Evolutionary conservation across 2,329 filamentous ascomycete genomes (phyloP).

Genomic region (Aspergillus cejpii): DNA sequence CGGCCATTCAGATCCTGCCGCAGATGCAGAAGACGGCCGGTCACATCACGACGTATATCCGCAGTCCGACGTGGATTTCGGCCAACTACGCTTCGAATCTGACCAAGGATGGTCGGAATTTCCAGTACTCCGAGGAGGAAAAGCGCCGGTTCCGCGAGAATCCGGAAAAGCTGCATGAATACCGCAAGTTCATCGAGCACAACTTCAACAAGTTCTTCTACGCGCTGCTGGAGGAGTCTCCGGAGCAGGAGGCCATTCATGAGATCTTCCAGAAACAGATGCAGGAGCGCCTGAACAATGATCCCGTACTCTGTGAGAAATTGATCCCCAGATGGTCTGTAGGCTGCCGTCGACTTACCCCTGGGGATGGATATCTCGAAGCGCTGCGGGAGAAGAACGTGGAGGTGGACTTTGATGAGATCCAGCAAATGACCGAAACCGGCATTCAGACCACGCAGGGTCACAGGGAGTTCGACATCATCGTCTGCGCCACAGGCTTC

Average conservation of each 20-base stretch:
- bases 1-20: neutral
- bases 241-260: too few species aligned
- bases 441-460: slow-evolving; percentile 20
- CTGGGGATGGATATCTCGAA: slow-evolving; percentile 26
- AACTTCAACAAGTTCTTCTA: slow-evolving; percentile 8
- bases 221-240: neutral
- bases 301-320: too few species aligned
- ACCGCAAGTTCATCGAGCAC: slow-evolving; percentile 21
- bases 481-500: slow-evolving; percentile 40
- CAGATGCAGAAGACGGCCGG: slow-evolving; percentile 11
- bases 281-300: too few species aligned
- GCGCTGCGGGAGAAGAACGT: slow-evolving; percentile 22
- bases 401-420: slow-evolving; percentile 13
- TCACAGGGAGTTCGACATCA: slow-evolving; percentile 23
- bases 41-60: slow-evolving; percentile 25
- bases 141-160: slow-evolving; percentile 16
- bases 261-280: too few species aligned
- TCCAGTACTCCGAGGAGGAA: slow-evolving; percentile 21
- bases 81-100: slow-evolving; percentile 18
- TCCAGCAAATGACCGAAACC: slow-evolving; percentile 18
- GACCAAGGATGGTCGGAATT: slow-evolving; percentile 21
- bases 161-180: slow-evolving; percentile 13
- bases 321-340: slow-evolving; percentile 22
- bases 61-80: slow-evolving; percentile 26
- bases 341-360: slow-evolving; percentile 26